These are phyloP conservation scores for Asparagopsis taxiformis DNA, from an alignment of 31 red algal species.

Conservation along the genomic window DNA sequence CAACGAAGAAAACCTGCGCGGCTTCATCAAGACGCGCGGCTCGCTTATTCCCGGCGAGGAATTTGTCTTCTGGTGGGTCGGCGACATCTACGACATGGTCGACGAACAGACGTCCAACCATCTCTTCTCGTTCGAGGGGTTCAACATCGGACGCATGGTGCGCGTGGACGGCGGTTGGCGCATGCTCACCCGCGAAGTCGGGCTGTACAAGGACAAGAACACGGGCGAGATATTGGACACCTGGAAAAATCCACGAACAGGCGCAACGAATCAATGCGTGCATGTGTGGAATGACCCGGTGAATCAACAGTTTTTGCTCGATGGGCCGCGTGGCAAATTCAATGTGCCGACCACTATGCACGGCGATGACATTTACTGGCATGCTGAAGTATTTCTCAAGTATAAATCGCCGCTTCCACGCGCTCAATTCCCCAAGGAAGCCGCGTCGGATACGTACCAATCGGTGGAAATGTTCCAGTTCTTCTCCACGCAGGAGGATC, in stretches of 20 bases:
- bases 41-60: constrained; percentile 72
- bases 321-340: constrained; percentile 38
- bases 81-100: constrained; percentile 65
- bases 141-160: constrained; percentile 83
- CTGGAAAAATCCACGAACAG: constrained; percentile 85
- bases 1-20: constrained; percentile 63
- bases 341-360: constrained; percentile 52
- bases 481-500: constrained; percentile 59
- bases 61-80: constrained; percentile 81
- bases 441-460: constrained; percentile 60
- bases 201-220: constrained; percentile 64
- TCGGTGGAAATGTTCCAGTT: constrained; percentile 91
- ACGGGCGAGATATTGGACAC: constrained; percentile 55
- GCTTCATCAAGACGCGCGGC: constrained; percentile 90
- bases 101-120: constrained; percentile 37
- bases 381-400: constrained; percentile 80
- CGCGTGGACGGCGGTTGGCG: constrained; percentile 87
- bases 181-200: constrained; percentile 87
- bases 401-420: constrained; percentile 78
- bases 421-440: constrained; percentile 54
- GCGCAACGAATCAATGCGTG: constrained; percentile 45
- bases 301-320: constrained; percentile 79
- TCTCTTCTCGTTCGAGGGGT: constrained; percentile 87
- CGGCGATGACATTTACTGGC: constrained; percentile 76
- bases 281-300: constrained; percentile 95